These are phyloP conservation scores for Gynostemma pentaphyllum DNA, from an alignment of 306 rosid species.

Conservation along the genomic window DNA sequence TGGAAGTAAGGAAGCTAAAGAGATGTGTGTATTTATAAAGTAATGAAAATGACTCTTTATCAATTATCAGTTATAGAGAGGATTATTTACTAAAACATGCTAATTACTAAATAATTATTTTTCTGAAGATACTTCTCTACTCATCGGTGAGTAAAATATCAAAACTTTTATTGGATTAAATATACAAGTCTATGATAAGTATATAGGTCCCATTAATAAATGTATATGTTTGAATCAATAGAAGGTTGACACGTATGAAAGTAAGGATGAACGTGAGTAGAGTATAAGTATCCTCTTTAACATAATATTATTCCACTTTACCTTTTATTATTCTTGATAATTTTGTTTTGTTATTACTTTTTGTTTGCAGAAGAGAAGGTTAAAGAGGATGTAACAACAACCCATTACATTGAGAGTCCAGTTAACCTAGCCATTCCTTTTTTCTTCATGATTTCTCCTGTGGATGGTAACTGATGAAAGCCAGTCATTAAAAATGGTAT, in stretches of 20 bases:
- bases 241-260: no score
- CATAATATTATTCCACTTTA: no score
- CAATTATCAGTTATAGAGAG: slow-evolving; percentile 25
- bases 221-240: no score
- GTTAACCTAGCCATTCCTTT: slow-evolving; percentile 15
- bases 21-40: slow-evolving; percentile 53
- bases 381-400: slow-evolving; percentile 24
- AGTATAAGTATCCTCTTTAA: no score
- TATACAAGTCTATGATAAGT: no score
- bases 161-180: no score
- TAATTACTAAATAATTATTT: no score
- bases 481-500: not conserved
- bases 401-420: slow-evolving; percentile 15
- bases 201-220: no score
- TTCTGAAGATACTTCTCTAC: no score
- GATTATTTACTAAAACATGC: slow-evolving; percentile 16
- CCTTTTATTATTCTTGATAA: not conserved
- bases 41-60: slow-evolving; percentile 32
- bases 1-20: slow-evolving; percentile 41
- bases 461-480: not conserved
- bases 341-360: not conserved
- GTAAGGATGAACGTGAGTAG: no score
- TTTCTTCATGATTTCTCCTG: slow-evolving; percentile 10
- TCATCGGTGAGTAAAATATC: no score
- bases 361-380: slow-evolving; percentile 15